Conservation (phyloP, 305 asterid genomes). For the Solanum hybrid region DNA sequence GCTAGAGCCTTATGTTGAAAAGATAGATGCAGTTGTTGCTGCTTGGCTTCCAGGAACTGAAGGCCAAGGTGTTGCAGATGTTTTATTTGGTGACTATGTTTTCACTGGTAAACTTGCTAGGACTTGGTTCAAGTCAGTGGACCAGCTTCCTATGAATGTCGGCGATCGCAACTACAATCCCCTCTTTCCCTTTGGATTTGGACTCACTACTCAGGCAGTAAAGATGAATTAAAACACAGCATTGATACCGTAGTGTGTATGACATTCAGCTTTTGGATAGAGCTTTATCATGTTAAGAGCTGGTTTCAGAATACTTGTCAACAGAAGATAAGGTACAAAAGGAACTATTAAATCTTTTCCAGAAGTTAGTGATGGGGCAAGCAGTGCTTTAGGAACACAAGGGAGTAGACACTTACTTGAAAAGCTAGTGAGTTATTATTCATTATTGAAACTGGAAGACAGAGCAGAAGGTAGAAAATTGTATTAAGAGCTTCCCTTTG, state of each 20-base stretch:
- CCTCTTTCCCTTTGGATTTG: constrained; percentile 50
- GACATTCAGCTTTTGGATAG: neutral
- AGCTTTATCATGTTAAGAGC: neutral
- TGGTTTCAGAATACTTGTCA: neutral
- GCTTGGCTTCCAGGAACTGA: constrained; percentile 48
- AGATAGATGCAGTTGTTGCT: constrained; percentile 28
- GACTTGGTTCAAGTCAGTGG: constrained; percentile 67
- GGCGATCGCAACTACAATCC: constrained; percentile 54
- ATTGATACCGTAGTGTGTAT: neutral
- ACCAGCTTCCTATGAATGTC: constrained; percentile 61
- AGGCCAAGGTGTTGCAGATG: constrained; percentile 44
- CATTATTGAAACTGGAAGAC: neutral
- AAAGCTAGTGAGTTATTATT: neutral
- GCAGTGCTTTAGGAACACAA: neutral
- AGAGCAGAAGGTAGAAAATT: neutral
- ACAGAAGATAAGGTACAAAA: neutral
- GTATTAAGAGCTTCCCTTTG: neutral
- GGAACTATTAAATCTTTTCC: neutral
- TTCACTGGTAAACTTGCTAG: constrained; percentile 35
- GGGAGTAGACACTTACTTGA: neutral
- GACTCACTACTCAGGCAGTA: constrained; percentile 32
- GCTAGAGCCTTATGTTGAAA: constrained; percentile 23
- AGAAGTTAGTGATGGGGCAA: neutral
- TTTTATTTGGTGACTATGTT: constrained; percentile 34
- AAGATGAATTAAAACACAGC: neutral